These are phyloP conservation scores for Globisporangium emineosum DNA, from an alignment of 352 stramenopile species.

Conservation along the genomic window DNA sequence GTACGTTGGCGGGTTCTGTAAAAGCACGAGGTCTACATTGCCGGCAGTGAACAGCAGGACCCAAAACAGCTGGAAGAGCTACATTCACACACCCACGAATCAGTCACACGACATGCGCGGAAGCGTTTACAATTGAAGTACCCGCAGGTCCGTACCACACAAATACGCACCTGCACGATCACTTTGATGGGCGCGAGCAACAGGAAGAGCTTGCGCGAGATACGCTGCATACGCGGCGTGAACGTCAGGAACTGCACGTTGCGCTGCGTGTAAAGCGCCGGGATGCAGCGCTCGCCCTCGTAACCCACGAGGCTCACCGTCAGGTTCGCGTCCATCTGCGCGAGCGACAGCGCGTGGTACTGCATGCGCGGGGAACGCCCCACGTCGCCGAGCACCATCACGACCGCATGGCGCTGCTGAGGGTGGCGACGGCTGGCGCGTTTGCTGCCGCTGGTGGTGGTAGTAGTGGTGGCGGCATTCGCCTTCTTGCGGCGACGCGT, in stretches of 20 bases:
- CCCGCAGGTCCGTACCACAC: not conserved
- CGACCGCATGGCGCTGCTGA: conserved; percentile 62
- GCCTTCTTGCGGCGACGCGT: conserved; percentile 4
- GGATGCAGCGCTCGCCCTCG: conserved; percentile 87
- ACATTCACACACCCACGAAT: conserved; percentile 16
- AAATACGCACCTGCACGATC: conserved; percentile 39
- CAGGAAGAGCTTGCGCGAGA: conserved; percentile 68
- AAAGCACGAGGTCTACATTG: conserved; percentile 90
- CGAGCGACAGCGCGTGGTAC: conserved; percentile 97
- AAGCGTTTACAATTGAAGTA: not conserved
- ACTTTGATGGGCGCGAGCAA: conserved; percentile 86
- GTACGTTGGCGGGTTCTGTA: conserved; percentile 97
- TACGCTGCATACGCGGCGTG: conserved; percentile 50
- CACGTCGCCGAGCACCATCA: conserved; percentile 94
- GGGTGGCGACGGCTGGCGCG: conserved; percentile 4
- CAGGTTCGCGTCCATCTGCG: conserved; percentile 56
- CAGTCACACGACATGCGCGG: not conserved
- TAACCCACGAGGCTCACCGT: conserved; percentile 94
- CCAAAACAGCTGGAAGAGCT: conserved; percentile 82
- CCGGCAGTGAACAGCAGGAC: conserved; percentile 72
- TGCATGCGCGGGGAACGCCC: conserved; percentile 98
- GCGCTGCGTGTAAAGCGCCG: conserved; percentile 46
- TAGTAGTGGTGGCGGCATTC: not conserved
- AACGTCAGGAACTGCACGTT: conserved; percentile 84
- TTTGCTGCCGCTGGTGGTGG: not conserved